Base-by-base conservation (phyloP, 75 land plant genomes). In the Pinus albicaulis region DNA sequence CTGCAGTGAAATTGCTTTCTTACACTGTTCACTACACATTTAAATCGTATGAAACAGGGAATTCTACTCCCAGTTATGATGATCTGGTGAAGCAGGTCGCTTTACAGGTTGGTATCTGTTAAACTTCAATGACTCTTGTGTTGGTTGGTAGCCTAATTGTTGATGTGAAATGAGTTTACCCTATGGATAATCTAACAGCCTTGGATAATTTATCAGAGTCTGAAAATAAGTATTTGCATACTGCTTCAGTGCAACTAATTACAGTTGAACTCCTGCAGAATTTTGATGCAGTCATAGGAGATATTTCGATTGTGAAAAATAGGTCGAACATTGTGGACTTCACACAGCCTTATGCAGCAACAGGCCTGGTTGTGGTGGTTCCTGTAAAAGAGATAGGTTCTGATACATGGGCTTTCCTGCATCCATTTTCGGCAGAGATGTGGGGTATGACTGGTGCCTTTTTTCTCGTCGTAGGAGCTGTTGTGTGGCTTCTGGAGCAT, bases 401-500 rank as follows among this genome's bases (percentile, higher is more conserved):
- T 60, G 69, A 62, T 73, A 73, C 91, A 57, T 86, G 86, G 88
- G 88, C 77, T 76, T 86, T 86, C 57, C 74, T 86, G 31, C 77
- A 74, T 52, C 88, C 88, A 17, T 86, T 86, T 76, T 79, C 78
- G 24, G 59, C 72, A 15, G 55, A 57, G n/a, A 73, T 86, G 86
- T 86, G 89, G 89, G 80, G 82, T 65, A 79, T 74, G 4, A 81
- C 82, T 59, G 83, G 64, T 26, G 78, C 52, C 48, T 83, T 79
- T 23, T 86, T 86, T 64, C 14, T 86, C 13, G 34, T 86, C 41
- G 76, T 86, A 64, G 89, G 89, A 24, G 57, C 63, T 22, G 88
- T 86, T 72, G 80, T 86, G 38, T 86, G 88, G 85, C 34, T 86
- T 41, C 78, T 86, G 75, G 85, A 86, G 80, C 85, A 80, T n/a